Conservation (phyloP, 805 yeast genomes). For the Saturnispora kantuleensis region DNA sequence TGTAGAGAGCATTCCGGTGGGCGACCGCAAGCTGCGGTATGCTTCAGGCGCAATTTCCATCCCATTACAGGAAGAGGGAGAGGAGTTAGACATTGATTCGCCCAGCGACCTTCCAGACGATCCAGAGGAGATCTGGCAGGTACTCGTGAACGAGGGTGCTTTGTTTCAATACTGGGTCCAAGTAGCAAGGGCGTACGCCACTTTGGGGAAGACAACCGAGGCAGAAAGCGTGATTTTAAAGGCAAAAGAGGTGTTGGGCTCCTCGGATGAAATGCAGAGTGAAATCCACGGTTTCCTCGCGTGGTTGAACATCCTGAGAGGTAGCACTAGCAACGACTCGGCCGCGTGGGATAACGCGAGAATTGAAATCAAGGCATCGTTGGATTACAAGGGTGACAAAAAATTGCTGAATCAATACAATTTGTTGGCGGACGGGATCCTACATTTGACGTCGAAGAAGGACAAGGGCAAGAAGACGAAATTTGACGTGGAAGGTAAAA, state of each 20-base stretch:
- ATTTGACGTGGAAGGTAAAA: conserved; percentile 61
- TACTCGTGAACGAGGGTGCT: conserved; percentile 74
- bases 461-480: conserved; percentile 47
- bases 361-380: conserved; percentile 34
- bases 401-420: conserved; percentile 42
- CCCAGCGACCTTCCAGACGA: conserved; percentile 82
- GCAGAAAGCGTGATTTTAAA: conserved; percentile 53
- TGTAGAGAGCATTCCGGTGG: no score
- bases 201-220: conserved; percentile 46
- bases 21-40: no score
- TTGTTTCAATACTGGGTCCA: conserved; percentile 73
- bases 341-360: conserved; percentile 21
- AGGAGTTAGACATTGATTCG: conserved; percentile 77
- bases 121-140: conserved; percentile 68
- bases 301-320: conserved; percentile 58
- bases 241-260: conserved; percentile 50
- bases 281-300: conserved; percentile 53
- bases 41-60: conserved; percentile 31
- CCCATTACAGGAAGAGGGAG: conserved; percentile 68
- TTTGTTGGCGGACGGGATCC: conserved; percentile 59
- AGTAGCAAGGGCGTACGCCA: conserved; percentile 72
- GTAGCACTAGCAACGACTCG: conserved; percentile 22
- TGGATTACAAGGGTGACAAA: conserved; percentile 28
- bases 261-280: conserved; percentile 34
- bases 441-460: conserved; percentile 54